Evolutionary conservation across 352 stramenopile genomes (phyloP), one percentile per base, ranked within the genome.

Genomic region (Halophytophthora polymorphica): DNA sequence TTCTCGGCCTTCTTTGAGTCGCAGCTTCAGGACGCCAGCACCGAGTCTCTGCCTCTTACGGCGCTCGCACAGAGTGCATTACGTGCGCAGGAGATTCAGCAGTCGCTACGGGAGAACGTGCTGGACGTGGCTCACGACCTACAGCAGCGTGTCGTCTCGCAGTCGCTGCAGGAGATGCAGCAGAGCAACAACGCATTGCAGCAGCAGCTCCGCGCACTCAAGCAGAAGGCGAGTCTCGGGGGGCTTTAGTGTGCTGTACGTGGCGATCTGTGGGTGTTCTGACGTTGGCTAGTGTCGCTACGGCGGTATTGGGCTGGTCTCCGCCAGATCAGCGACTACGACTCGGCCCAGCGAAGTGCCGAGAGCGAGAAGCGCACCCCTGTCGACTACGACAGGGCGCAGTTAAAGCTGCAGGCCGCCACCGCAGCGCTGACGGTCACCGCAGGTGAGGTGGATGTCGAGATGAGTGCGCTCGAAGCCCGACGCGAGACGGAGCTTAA

Each of bases 361-460:
- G 79, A 90, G 47, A 58, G 54, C 12, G 72, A 90, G 50, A 86
- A 77, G 56, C 70, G 61, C 33, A 81, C 67, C 50, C 64, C 74
- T 39, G 71, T 71, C 2, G 81, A 92, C 50, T 92, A 67, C 42
- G 82, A 92, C 52, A 78, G 79, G 40, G 72, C 74, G 28, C 71
- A 83, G 14, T 78, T 89, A 47, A 74, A 75, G 12, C 61, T 82
- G 4, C 63, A 71, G n/a, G 56, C 56, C 6, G 67, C 73, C 13
- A 72, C 86, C 28, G 56, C 69, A 6, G 65, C 71, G 15, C 60
- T 92, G 14, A 65, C 83, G 6, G 28, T 56, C 7, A 58, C 83
- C 8, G 85, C 78, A 29, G 76, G 72, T 58, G 78, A 73, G 31
- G 77, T 92, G 41, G 84, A 92, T 52, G 48, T 43, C 14, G 77